Conservation (phyloP, 1,284 basidiomycete genomes). For the Boletus holoroseus region DNA sequence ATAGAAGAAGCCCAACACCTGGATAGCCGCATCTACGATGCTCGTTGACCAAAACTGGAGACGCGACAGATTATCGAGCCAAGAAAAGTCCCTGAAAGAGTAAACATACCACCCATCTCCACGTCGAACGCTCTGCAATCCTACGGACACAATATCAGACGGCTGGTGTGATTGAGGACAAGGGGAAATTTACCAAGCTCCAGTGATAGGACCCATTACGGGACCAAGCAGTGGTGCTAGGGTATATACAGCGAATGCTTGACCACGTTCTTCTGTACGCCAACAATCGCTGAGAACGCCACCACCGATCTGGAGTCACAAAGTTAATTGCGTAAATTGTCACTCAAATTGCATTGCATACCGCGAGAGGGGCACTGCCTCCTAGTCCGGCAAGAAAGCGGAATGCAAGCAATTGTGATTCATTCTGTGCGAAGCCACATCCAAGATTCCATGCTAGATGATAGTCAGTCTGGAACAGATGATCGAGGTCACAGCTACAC, state of each 20-base stretch:
- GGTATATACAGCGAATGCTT: constrained; percentile 64
- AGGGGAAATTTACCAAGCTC: constrained; percentile 44
- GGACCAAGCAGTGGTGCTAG: constrained; percentile 55
- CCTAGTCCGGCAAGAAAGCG: constrained; percentile 62
- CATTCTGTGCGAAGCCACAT: constrained; percentile 60
- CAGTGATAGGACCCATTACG: constrained; percentile 58
- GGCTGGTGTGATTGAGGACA: background rate
- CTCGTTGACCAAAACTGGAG: constrained; percentile 58
- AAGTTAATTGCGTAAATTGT: background rate
- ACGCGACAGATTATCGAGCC: background rate
- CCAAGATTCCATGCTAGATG: constrained; percentile 56
- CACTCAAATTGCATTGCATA: constrained; percentile 31
- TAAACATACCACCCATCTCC: constrained; percentile 57
- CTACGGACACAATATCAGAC: constrained; percentile 25
- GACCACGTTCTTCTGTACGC: constrained; percentile 61
- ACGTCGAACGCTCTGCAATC: constrained; percentile 55
- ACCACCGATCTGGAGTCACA: constrained; percentile 47
- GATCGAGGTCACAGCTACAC: constrained; percentile 26
- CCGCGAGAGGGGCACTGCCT: constrained; percentile 58
- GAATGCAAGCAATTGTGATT: constrained; percentile 56
- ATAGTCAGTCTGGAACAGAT: background rate
- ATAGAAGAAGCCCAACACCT: constrained; percentile 51
- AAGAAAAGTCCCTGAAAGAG: background rate
- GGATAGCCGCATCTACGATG: constrained; percentile 47
- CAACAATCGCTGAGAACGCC: constrained; percentile 70